phyloP scores from a whole-genome alignment of 2,329 filamentous ascomycete genomes.

The Monilinia polystroma region DNA sequence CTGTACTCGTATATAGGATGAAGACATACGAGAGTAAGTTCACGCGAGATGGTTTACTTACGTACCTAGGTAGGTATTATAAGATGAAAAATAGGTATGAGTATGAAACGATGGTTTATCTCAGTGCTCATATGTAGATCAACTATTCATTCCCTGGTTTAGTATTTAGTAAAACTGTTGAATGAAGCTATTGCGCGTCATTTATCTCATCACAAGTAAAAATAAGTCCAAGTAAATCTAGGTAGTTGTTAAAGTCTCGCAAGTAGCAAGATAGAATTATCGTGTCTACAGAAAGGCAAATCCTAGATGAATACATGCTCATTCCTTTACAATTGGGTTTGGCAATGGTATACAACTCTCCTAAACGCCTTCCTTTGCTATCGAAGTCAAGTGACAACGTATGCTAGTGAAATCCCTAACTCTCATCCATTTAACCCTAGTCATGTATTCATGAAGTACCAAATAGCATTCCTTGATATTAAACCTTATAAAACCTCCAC shows the following conservation, averaged over 20 bases:
- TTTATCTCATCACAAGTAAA: background rate
- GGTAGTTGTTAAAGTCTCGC: background rate
- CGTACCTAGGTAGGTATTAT: background rate
- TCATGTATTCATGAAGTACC: constrained; percentile 22
- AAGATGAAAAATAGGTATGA: background rate
- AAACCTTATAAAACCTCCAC: background rate
- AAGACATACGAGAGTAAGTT: too few species aligned
- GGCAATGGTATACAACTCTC: constrained; percentile 13
- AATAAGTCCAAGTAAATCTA: background rate
- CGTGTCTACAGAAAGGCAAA: constrained; percentile 7
- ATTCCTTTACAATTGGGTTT: constrained; percentile 14
- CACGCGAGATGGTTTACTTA: too few species aligned
- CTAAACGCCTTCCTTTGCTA: constrained; percentile 15
- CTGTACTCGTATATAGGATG: too few species aligned
- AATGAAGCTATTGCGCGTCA: background rate
- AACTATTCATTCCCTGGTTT: background rate
- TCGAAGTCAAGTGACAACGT: constrained; percentile 19
- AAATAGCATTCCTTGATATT: constrained; percentile 15
- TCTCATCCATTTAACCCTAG: constrained; percentile 15
- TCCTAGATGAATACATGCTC: constrained; percentile 11
- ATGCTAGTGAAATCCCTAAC: constrained; percentile 7
- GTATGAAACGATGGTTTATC: background rate
- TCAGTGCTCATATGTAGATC: background rate
- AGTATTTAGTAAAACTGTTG: background rate
- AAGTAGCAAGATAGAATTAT: constrained; percentile 6